Base-by-base conservation (phyloP, 768 basidiomycete genomes). In the Amylocystis lapponica region DNA sequence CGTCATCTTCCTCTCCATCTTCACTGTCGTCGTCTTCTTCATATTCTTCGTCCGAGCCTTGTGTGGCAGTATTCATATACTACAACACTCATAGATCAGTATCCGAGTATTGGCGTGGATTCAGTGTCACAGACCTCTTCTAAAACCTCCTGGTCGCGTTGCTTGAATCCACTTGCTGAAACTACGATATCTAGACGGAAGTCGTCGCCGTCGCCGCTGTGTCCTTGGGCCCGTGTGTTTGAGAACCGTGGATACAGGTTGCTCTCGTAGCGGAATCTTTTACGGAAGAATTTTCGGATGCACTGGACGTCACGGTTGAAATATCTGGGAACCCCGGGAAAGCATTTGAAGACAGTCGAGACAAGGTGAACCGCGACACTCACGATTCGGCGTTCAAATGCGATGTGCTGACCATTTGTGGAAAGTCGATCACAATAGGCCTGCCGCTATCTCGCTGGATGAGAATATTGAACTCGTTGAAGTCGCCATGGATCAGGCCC, bases 221-320 rank as follows among this genome's bases (percentile, higher is more conserved):
- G 59, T 47, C 62, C 60, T 23, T 77, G 71, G 22, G 69, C 68
- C 45, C 87, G 41, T 0, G 76, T 74, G 51, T 78, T 78, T 50
- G 72, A 80, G 69, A 97, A 97, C 41, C 77, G 78, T 12, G 96
- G 96, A 65, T 88, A 98, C 31, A 93, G 64, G 0, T 74, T 68
- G 47, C 91, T 93, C 66, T 98, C 96, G 61, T 95, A 99, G 46
- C 82, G 78, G 68, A 97, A 98, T 20, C 94, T 71, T 46, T 90
- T 75, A 56, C 73, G 75, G 72, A 99, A 98, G 68, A 96, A 99
- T 8, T 78, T 82, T 26, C 92, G 78, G 53, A 99, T 92, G 62
- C 96, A 97, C 46, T 95, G 86, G 7, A 99, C 96, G 64, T 99
- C 96, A 17, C 96, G 83, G 64, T 98, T 95, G 68, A 99, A 99